Conservation (phyloP, 257 asterid genomes). For the Orobanche coerulescens region DNA sequence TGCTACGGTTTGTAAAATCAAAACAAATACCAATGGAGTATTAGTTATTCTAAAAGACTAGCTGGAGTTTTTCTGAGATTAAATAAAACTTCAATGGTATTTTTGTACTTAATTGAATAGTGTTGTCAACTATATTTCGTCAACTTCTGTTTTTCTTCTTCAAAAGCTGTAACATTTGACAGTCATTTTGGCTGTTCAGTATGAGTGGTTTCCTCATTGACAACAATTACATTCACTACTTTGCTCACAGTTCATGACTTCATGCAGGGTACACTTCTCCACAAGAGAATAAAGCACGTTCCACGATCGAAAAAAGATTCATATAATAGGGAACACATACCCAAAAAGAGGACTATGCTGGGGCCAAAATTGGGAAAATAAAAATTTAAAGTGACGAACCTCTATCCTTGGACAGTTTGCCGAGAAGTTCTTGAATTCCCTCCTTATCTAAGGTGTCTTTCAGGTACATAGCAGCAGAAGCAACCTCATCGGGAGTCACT, state of each 20-base stretch:
- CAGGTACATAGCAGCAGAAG: slow-evolving; percentile 85
- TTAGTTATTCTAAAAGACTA: background rate
- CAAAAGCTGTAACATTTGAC: background rate
- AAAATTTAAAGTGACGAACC: slow-evolving; percentile 39
- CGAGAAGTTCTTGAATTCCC: slow-evolving; percentile 83
- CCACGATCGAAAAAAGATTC: slow-evolving; percentile 5
- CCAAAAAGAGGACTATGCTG: background rate
- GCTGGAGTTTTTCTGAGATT: background rate
- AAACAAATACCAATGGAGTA: background rate
- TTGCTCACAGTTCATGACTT: background rate
- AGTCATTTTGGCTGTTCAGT: background rate
- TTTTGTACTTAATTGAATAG: background rate
- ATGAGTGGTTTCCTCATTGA: background rate
- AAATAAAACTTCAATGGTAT: background rate
- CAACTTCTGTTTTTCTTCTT: background rate
- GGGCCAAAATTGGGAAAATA: slow-evolving; percentile 15
- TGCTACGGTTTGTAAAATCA: background rate
- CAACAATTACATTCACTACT: background rate
- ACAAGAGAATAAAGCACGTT: background rate
- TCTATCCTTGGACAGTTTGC: slow-evolving; percentile 81
- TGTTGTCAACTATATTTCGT: background rate
- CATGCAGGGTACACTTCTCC: background rate
- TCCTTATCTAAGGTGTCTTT: slow-evolving; percentile 90
- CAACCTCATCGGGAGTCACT: slow-evolving; percentile 97
- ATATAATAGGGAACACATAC: background rate